Conservation (phyloP, 139 green algal genomes). For the Asterochloris sp. region DNA sequence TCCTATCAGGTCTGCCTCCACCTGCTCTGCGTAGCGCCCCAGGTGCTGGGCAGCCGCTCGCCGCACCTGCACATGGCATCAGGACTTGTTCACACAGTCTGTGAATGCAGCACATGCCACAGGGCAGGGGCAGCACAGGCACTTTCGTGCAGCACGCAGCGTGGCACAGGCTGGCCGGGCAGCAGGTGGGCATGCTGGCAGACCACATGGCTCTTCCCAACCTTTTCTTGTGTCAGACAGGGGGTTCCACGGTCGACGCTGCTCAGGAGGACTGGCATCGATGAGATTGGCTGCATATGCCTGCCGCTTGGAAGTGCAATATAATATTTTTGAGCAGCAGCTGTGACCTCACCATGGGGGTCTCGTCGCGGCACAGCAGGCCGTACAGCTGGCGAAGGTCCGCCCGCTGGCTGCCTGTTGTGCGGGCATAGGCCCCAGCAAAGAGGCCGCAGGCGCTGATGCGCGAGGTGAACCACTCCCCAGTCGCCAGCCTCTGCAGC, state of each 20-base stretch:
- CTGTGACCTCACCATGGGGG: conserved; percentile 86
- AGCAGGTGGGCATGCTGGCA: too few relatives aligned
- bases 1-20: conserved; percentile 74
- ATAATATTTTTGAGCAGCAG: too few relatives aligned
- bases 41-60: conserved; percentile 76
- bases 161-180: too few relatives aligned
- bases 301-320: too few relatives aligned
- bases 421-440: conserved; percentile 67
- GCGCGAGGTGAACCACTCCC: conserved; percentile 96
- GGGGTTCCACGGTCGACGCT: too few relatives aligned
- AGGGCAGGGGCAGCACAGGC: not conserved
- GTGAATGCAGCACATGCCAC: too few relatives aligned
- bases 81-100: too few relatives aligned
- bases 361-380: conserved; percentile 92
- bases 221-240: too few relatives aligned
- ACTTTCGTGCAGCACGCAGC: conserved; percentile 72
- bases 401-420: conserved; percentile 24
- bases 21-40: conserved; percentile 72
- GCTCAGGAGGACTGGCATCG: too few relatives aligned
- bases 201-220: too few relatives aligned
- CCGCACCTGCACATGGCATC: conserved; percentile 5
- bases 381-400: conserved; percentile 81
- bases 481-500: conserved; percentile 79
- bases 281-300: too few relatives aligned
- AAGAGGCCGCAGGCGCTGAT: conserved; percentile 94